A percentile compares a stretch with the other conserved stretches of the same genome.
Conservation (phyloP, 768 basidiomycete species). For the Omphalotus guepiniiformis region DNA sequence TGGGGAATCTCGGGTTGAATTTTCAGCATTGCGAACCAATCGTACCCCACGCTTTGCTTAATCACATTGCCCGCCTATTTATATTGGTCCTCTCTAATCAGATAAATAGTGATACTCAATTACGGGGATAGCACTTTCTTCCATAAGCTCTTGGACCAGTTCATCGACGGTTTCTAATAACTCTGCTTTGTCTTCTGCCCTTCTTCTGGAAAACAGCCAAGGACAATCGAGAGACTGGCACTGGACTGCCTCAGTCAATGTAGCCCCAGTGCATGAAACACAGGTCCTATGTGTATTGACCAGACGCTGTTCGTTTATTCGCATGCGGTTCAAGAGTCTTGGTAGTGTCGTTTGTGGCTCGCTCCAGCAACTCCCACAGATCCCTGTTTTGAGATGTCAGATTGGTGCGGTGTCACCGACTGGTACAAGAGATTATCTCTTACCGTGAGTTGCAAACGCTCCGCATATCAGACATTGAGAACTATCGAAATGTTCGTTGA, state of each 20-base stretch:
- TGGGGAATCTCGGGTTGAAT: background rate
- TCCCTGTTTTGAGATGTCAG: conserved; percentile 32
- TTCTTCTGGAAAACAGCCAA: conserved; percentile 71
- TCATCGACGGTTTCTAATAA: conserved; percentile 30
- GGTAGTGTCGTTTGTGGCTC: conserved; percentile 52
- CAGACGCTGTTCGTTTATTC: conserved; percentile 51
- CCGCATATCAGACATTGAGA: conserved; percentile 71
- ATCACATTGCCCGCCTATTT: background rate
- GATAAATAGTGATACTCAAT: too few species aligned
- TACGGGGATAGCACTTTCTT: too few species aligned
- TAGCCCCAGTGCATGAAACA: conserved; percentile 57
- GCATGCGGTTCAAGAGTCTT: conserved; percentile 50
- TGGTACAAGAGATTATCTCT: conserved; percentile 3
- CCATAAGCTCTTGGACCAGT: conserved; percentile 31
- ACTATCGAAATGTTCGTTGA: conserved; percentile 74
- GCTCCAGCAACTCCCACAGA: conserved; percentile 62
- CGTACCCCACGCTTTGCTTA: background rate
- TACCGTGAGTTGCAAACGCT: conserved; percentile 49
- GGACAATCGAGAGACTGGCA: conserved; percentile 89
- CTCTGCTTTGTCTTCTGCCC: conserved; percentile 42
- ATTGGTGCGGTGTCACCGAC: background rate
- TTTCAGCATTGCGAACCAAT: background rate
- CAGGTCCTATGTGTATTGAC: conserved; percentile 66
- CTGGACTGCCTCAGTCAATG: conserved; percentile 52
- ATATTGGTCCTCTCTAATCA: too few species aligned